Base-by-base conservation (phyloP, 805 yeast genomes). In the Zygoascus tannicola region DNA sequence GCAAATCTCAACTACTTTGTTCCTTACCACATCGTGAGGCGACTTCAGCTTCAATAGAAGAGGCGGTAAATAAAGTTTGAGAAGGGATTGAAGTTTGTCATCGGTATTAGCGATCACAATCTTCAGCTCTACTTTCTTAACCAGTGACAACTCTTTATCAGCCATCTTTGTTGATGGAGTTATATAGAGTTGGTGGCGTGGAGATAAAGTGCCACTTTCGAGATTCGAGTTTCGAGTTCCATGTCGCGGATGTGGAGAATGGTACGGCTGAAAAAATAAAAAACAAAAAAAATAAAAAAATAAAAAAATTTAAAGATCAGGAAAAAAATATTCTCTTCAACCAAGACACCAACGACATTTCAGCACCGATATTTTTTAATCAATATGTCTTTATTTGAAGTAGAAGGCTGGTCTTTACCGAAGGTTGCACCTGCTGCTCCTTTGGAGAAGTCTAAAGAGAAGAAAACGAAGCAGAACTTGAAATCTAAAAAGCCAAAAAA, bases 41-140 rank as follows among this genome's bases (percentile, higher is more conserved):
- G 96, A 86, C 2, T 81, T 75, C 42, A 88, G 69, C 58, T 90
- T 90, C 49, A 88, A 66, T 30, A 90, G 63, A 22, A 90, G 57
- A 1, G 98, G 96, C 1, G 85, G 71, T 35, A 90, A 67, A 56
- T 81, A 90, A 0, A 74, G 62, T 8, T 70, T 68, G 34, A 92
- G 58, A 4, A 80, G 63, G 1, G 71, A 56, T 55, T 82, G 80
- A 44, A 87, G 73, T 55, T 81, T 82, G 2, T 63, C 69, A 38
- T 80, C 82, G 0, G 80, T 67, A 40, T 74, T 75, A 0, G 97
- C 85, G 35, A 90, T 65, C 1, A 94, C 90, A 16, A 90, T 69
- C 33, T 85, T 68, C 40, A 88, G 73, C 60, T 88, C 97, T 1
- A 85, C 96, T 57, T 80, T 82, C 54, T 80, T 55, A 28, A 58